Conservation (phyloP, 2,329 filamentous ascomycete species). For the Ascochyta viciae-villosae region DNA sequence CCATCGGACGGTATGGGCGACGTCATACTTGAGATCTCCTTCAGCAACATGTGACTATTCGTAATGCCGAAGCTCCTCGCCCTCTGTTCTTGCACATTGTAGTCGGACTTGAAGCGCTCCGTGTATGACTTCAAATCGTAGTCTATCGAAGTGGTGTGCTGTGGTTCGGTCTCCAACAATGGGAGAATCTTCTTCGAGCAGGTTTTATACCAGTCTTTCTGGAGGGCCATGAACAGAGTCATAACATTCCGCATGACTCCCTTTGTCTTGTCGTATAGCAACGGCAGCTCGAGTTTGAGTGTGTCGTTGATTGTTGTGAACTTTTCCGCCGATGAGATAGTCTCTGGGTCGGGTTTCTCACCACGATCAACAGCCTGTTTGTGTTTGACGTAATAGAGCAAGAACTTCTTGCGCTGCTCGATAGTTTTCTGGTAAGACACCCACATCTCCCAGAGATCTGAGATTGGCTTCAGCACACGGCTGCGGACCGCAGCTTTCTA, state of each 20-base stretch:
- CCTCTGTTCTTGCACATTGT: constrained; percentile 72
- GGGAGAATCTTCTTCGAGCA: constrained; percentile 84
- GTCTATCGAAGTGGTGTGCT: constrained; percentile 58
- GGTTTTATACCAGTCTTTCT: constrained; percentile 80
- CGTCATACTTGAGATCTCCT: constrained; percentile 66
- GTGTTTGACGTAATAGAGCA: constrained; percentile 85
- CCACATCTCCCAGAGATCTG: constrained; percentile 78
- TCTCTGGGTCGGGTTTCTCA: constrained; percentile 87
- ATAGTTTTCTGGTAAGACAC: constrained; percentile 86
- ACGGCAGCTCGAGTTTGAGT: constrained; percentile 88
- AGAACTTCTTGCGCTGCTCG: constrained; percentile 92
- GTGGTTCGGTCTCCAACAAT: constrained; percentile 66
- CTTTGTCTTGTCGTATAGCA: constrained; percentile 80
- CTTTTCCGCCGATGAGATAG: constrained; percentile 82
- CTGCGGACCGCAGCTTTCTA: constrained; percentile 73
- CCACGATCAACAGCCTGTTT: constrained; percentile 78
- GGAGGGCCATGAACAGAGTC: constrained; percentile 82
- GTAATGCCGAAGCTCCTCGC: constrained; percentile 79
- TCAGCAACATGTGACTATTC: constrained; percentile 62
- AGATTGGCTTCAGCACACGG: constrained; percentile 84
- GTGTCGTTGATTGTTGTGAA: constrained; percentile 93
- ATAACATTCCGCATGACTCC: constrained; percentile 84
- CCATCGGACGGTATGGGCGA: constrained; percentile 59
- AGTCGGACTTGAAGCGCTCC: constrained; percentile 79
- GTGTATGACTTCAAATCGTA: constrained; percentile 77